phyloP scores from a whole-genome alignment of 1,284 basidiomycete genomes.

The Volvariella volvacea region DNA sequence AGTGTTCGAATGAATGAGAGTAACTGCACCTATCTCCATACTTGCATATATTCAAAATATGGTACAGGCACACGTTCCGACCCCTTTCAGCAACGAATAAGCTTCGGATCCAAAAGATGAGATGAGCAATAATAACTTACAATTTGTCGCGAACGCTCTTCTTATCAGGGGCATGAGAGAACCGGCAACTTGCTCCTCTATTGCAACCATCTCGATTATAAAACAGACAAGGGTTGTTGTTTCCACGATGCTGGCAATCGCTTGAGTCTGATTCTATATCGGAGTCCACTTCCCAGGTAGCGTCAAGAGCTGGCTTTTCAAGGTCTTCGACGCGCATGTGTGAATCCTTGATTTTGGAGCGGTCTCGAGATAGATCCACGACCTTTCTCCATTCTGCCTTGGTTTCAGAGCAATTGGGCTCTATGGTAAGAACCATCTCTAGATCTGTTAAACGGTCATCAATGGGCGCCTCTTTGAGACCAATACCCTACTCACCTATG shows the following conservation, averaged over 20 bases:
- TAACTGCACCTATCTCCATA: no score
- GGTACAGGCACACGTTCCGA: conserved; percentile 23
- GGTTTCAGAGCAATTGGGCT: conserved; percentile 17
- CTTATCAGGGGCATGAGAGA: conserved; percentile 44
- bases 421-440: conserved; percentile 15
- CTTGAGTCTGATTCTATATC: conserved; percentile 32
- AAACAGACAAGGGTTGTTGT: conserved; percentile 39
- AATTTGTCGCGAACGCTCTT: conserved; percentile 44
- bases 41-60: conserved; percentile 11
- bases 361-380: conserved; percentile 2
- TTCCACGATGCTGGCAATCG: conserved; percentile 38
- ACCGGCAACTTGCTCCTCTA: conserved; percentile 30
- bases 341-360: conserved; percentile 5
- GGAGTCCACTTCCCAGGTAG: conserved; percentile 17
- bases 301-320: conserved; percentile 11
- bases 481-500: conserved; percentile 14
- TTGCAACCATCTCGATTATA: conserved; percentile 43
- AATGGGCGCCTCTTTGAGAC: not conserved
- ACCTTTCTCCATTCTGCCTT: conserved; percentile 14
- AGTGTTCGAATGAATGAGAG: no score
- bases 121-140: conserved; percentile 27
- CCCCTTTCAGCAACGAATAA: conserved; percentile 20
- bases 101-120: no score
- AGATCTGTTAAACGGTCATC: conserved; percentile 17
- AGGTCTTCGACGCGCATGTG: conserved; percentile 11